These are phyloP conservation scores for Veloporphyrellus conicus DNA, from an alignment of 1,284 basidiomycete genomes.

Conservation along the genomic window DNA sequence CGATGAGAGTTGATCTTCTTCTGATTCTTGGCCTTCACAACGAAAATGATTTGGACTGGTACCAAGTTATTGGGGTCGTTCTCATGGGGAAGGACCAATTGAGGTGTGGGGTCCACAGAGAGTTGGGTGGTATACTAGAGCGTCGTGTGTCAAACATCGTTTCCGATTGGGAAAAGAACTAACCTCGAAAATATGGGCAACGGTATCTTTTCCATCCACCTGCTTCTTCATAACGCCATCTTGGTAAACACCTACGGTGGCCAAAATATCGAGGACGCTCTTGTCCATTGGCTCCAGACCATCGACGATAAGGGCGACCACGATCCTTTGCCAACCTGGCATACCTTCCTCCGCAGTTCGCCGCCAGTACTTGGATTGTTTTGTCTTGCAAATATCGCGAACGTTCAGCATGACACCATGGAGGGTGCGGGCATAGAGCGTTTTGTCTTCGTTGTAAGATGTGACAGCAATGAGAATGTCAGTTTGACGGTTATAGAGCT, in stretches of 20 bases:
- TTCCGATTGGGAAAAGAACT: slow-evolving; percentile 11
- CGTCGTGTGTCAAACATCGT: slow-evolving; percentile 5
- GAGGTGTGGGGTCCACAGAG: slow-evolving; percentile 86
- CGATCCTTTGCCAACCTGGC: slow-evolving; percentile 90
- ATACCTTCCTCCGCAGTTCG: slow-evolving; percentile 79
- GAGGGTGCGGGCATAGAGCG: slow-evolving; percentile 85
- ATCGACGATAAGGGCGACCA: slow-evolving; percentile 89
- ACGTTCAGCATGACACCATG: slow-evolving; percentile 98
- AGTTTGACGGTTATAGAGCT: slow-evolving; percentile 84
- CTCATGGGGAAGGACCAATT: slow-evolving; percentile 84
- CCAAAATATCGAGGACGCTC: slow-evolving; percentile 82
- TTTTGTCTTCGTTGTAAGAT: slow-evolving; percentile 90
- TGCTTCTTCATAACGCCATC: slow-evolving; percentile 97
- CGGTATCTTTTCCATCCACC: slow-evolving; percentile 88
- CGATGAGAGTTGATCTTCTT: slow-evolving; percentile 97
- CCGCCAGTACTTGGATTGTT: slow-evolving; percentile 92
- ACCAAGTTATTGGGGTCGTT: slow-evolving; percentile 89
- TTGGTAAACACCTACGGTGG: slow-evolving; percentile 86
- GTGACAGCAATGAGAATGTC: slow-evolving; percentile 92
- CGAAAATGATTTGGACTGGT: slow-evolving; percentile 93
- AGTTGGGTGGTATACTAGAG: slow-evolving; percentile 82
- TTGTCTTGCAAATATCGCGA: slow-evolving; percentile 96
- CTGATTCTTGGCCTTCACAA: slow-evolving; percentile 94
- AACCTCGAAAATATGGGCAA: slow-evolving; percentile 88
- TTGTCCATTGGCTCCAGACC: slow-evolving; percentile 97